Evolutionary conservation across 352 stramenopile species (phyloP).

Genomic region (Globisporangium parvum): DNA sequence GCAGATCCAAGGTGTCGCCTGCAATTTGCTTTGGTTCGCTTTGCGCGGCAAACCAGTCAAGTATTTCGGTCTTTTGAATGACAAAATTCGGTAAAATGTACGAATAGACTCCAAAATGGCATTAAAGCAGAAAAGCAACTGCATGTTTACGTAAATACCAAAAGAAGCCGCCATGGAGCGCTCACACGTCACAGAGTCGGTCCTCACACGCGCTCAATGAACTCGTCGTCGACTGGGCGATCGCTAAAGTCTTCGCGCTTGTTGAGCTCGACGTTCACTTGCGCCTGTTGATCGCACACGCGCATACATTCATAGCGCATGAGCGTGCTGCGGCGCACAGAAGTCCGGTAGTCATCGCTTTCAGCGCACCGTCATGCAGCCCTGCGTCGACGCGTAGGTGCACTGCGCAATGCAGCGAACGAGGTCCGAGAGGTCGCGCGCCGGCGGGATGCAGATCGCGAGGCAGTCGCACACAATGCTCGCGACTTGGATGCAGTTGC

Average conservation of each 20-base stretch:
- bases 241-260: slow-evolving; percentile 56
- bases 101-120: background rate
- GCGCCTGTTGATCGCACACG: slow-evolving; percentile 31
- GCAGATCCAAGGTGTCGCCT: background rate
- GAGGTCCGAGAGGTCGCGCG: slow-evolving; percentile 66
- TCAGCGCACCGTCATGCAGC: slow-evolving; percentile 92
- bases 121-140: background rate
- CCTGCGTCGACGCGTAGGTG: slow-evolving; percentile 88
- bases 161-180: background rate
- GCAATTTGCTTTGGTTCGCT: background rate
- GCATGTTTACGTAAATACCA: too few species aligned
- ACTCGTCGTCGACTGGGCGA: slow-evolving; percentile 30
- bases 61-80: background rate
- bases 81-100: background rate
- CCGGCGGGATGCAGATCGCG: slow-evolving; percentile 62
- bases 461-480: slow-evolving; percentile 75
- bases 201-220: slow-evolving; percentile 60
- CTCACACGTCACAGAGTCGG: too few species aligned
- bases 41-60: background rate
- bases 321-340: too few species aligned
- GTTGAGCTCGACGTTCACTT: slow-evolving; percentile 91
- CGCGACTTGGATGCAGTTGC: slow-evolving; percentile 89
- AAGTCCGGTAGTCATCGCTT: too few species aligned
- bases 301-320: background rate
- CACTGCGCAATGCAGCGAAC: slow-evolving; percentile 88